These are phyloP conservation scores for Penicillium fimorum DNA, from an alignment of 495 filamentous ascomycete species.

Conservation along the genomic window DNA sequence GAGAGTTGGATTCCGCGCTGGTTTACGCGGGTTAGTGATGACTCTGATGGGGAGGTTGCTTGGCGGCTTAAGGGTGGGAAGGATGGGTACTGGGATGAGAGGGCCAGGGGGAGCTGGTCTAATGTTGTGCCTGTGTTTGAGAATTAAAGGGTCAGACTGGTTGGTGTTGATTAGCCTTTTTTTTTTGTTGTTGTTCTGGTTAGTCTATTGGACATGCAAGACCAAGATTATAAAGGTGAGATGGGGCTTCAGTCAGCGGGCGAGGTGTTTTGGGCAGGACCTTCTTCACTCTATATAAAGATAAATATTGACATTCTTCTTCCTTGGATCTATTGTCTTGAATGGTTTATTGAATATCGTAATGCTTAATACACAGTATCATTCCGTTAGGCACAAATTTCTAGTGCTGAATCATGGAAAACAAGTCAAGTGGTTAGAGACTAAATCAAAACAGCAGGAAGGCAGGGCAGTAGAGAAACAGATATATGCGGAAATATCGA, in stretches of 20 bases:
- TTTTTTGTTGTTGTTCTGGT: neutral
- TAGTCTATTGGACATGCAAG: neutral
- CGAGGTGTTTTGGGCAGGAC: constrained; percentile 9
- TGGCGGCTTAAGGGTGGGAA: constrained; percentile 80
- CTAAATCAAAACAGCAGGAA: neutral
- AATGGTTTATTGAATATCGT: neutral
- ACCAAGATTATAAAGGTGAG: neutral
- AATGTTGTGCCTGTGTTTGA: constrained; percentile 73
- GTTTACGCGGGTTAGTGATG: constrained; percentile 67
- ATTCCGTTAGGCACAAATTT: neutral
- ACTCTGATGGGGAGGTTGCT: constrained; percentile 61
- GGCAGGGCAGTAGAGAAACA: neutral
- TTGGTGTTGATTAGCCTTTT: neutral
- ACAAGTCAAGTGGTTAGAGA: neutral
- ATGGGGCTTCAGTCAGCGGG: constrained; percentile 2
- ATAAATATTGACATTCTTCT: constrained; percentile 1
- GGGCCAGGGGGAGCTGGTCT: constrained; percentile 65
- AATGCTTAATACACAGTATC: neutral
- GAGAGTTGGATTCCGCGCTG: constrained; percentile 72
- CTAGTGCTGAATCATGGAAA: neutral
- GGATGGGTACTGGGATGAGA: constrained; percentile 91
- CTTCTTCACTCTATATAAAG: constrained; percentile 16
- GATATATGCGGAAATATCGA: neutral
- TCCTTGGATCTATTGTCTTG: neutral
- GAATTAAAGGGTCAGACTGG: constrained; percentile 13